Conservation (phyloP, 208 protist species). For the Vickermania ingenoplastis region DNA sequence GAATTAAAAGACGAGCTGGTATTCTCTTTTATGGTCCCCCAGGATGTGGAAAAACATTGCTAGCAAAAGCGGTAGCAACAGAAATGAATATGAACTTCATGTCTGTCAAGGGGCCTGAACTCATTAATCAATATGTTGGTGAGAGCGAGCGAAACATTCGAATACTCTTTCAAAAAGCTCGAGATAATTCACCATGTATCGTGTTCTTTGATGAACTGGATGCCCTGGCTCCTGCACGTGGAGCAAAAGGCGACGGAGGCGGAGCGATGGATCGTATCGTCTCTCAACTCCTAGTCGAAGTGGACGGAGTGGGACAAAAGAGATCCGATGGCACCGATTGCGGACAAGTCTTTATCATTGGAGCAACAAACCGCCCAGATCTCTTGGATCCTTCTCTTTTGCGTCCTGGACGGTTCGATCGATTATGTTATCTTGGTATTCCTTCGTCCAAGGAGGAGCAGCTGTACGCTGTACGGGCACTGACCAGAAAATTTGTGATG, state of each 20-base stretch:
- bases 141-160: slow-evolving; percentile 89
- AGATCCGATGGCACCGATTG: slow-evolving; percentile 51
- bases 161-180: slow-evolving; percentile 79
- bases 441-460: slow-evolving; percentile 69
- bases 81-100: slow-evolving; percentile 93
- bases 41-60: slow-evolving; percentile 91
- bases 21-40: slow-evolving; percentile 91
- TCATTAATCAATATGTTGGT: slow-evolving; percentile 92
- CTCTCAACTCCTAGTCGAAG: slow-evolving; percentile 87
- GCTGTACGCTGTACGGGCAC: slow-evolving; percentile 57
- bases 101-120: slow-evolving; percentile 91
- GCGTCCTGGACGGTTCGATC: slow-evolving; percentile 88
- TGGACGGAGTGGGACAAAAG: slow-evolving; percentile 78
- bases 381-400: slow-evolving; percentile 88
- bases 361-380: slow-evolving; percentile 89
- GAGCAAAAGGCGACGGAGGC: slow-evolving; percentile 79
- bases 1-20: slow-evolving; percentile 66
- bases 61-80: slow-evolving; percentile 90
- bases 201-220: slow-evolving; percentile 94
- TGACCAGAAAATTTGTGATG: slow-evolving; percentile 82
- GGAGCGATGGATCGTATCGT: slow-evolving; percentile 92
- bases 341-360: slow-evolving; percentile 89
- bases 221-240: slow-evolving; percentile 78
- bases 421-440: slow-evolving; percentile 83
- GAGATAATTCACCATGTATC: slow-evolving; percentile 86